Evolutionary conservation across 2,329 filamentous ascomycete genomes (phyloP).

Genomic region (Orbilia blumenaviensis): DNA sequence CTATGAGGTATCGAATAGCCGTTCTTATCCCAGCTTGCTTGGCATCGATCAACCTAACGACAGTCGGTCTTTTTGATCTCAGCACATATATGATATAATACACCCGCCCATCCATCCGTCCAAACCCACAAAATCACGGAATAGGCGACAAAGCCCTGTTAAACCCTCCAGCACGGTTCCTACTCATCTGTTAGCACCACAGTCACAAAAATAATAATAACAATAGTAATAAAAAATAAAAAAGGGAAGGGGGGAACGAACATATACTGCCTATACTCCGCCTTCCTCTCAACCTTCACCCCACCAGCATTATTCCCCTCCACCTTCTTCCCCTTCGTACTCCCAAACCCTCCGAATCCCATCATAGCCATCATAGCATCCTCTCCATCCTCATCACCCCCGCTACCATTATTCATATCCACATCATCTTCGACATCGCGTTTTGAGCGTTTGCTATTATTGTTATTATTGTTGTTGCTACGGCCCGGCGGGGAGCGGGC

Average conservation of each 20-base stretch:
- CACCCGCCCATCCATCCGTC: too few species aligned
- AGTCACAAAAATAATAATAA: neutral
- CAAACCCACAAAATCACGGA: slow-evolving; percentile 52
- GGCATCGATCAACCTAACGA: too few species aligned
- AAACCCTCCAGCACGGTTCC: slow-evolving; percentile 81
- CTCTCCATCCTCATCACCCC: slow-evolving; percentile 70
- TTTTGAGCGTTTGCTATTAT: slow-evolving; percentile 15
- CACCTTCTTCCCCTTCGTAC: slow-evolving; percentile 90
- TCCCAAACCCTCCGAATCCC: slow-evolving; percentile 86
- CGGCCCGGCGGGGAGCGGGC: slow-evolving; percentile 1
- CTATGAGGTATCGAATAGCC: neutral
- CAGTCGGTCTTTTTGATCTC: too few species aligned
- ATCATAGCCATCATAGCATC: slow-evolving; percentile 83
- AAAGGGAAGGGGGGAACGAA: slow-evolving; percentile 57
- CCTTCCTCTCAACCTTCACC: slow-evolving; percentile 90
- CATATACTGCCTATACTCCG: slow-evolving; percentile 95
- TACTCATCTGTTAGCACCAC: neutral
- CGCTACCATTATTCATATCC: slow-evolving; percentile 65
- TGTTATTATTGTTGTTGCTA: slow-evolving; percentile 9
- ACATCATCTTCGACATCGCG: slow-evolving; percentile 63
- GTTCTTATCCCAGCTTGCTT: too few species aligned
- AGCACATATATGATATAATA: neutral
- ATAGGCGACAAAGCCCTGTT: slow-evolving; percentile 77
- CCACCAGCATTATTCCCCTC: slow-evolving; percentile 83
- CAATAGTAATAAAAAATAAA: neutral